Base-by-base conservation (phyloP, 768 basidiomycete species). In the Mycena filopes region DNA sequence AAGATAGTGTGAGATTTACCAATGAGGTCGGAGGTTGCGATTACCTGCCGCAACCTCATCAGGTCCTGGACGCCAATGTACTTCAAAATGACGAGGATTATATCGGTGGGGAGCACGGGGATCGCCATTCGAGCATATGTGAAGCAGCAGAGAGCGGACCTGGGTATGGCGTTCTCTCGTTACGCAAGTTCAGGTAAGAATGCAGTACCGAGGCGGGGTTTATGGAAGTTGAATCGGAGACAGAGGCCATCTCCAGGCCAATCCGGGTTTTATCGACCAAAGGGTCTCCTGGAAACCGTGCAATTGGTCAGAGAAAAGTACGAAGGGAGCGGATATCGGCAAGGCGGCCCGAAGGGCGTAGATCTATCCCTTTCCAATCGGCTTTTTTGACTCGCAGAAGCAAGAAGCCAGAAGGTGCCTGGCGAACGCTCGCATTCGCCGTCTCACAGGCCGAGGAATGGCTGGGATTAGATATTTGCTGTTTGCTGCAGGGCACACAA, bases 1-100 rank as follows among this genome's bases (percentile, higher is more conserved):
- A 50, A 36, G 40, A 28, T n/a, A 50, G 25, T 48, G 59, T 49
- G 15, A 18, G 42, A 38, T 26, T 36, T 33, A 58, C 3, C 28
- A 40, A 43, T 43, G 23, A 47, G 7, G 42, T n/a, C n/a, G 48
- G n/a, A 12, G 41, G 33, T 1, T 8, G 31, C 43, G 20, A 49
- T n/a, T 59, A 87, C 89, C 77, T 80, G 78, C 66, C 88, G 80
- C 25, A 89, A 61, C 5, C 72, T 77, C 54, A 84, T 71, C 8
- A 89, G 74, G 61, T 83, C 82, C 3, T 63, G 29, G 10, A 84
- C 71, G 20, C 79, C 73, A 18, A 88, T 76, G 65, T 82, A 71
- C 9, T 69, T 63, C 62, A 87, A 73, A 50, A 89, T 74, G 13
- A 78, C 59, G 26, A 85, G 75, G 64, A 83, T 73, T 55, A 89